phyloP scores from a whole-genome alignment of 73 alveolate species.

The Paramecium biaurelia region DNA sequence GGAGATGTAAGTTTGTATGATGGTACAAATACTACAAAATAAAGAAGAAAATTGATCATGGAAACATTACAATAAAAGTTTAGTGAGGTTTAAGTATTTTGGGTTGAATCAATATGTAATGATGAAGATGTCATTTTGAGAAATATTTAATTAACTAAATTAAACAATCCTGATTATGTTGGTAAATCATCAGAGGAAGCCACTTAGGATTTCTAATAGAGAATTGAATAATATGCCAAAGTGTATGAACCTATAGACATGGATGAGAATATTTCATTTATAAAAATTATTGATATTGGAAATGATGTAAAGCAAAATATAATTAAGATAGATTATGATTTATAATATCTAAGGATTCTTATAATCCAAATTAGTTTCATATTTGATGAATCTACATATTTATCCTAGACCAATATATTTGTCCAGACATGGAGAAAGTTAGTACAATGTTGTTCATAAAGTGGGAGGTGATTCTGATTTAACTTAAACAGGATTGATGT shows the following conservation, averaged over 20 bases:
- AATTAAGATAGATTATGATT: not conserved
- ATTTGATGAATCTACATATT: constrained; percentile 68
- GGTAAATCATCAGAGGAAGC: constrained; percentile 45
- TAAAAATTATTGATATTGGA: constrained; percentile 61
- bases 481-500: constrained; percentile 61
- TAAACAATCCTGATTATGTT: constrained; percentile 57
- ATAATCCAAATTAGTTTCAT: constrained; percentile 42
- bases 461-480: constrained; percentile 67
- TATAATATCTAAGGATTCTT: constrained; percentile 52
- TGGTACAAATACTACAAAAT: constrained; percentile 71
- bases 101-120: constrained; percentile 70
- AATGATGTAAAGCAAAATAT: not conserved
- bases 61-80: not conserved
- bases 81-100: constrained; percentile 36
- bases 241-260: constrained; percentile 47
- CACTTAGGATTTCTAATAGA: constrained; percentile 6
- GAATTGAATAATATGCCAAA: constrained; percentile 40
- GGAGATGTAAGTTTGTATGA: constrained; percentile 80
- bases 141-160: constrained; percentile 45
- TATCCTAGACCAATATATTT: constrained; percentile 73
- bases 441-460: constrained; percentile 65
- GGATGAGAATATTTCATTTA: constrained; percentile 47
- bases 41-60: constrained; percentile 45
- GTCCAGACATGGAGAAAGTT: constrained; percentile 81
- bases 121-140: constrained; percentile 65